Conservation (phyloP, 1,284 basidiomycete species). For the Cutaneotrichosporon cavernicola region DNA sequence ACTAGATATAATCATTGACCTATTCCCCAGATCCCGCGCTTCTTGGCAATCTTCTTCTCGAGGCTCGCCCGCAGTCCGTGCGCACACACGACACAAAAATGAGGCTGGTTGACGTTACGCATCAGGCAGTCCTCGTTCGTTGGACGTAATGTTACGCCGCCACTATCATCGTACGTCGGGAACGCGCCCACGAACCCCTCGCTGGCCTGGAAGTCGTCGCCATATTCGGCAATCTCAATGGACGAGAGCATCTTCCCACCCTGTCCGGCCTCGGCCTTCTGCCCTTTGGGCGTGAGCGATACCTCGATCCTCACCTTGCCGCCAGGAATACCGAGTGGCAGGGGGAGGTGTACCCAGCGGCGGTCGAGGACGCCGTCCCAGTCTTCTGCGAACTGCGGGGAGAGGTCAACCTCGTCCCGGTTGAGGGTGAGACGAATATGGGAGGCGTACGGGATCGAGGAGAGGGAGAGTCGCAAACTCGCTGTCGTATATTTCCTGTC, state of each 20-base stretch:
- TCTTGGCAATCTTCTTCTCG: constrained; percentile 19
- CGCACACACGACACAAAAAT: constrained; percentile 71
- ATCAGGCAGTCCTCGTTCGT: constrained; percentile 83
- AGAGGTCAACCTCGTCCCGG: constrained; percentile 46
- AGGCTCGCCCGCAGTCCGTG: constrained; percentile 59
- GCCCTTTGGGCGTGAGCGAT: constrained; percentile 58
- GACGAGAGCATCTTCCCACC: constrained; percentile 62
- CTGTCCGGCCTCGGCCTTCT: constrained; percentile 61
- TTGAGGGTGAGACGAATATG: constrained; percentile 67
- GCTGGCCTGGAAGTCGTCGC: constrained; percentile 61
- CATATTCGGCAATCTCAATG: constrained; percentile 73
- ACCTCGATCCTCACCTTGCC: constrained; percentile 65
- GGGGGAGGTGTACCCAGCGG: constrained; percentile 46
- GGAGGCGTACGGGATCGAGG: constrained; percentile 63
- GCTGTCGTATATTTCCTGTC: constrained; percentile 62
- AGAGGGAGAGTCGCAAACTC: constrained; percentile 70
- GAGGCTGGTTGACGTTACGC: constrained; percentile 62
- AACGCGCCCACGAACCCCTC: constrained; percentile 68
- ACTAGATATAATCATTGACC: neutral
- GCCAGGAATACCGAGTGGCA: constrained; percentile 27
- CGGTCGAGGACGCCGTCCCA: constrained; percentile 47
- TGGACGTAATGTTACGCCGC: constrained; percentile 42
- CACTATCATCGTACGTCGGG: constrained; percentile 61
- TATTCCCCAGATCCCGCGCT: constrained; percentile 13
- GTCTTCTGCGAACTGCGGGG: constrained; percentile 26